A percentile compares a stretch with the other conserved stretches of the same genome.
These are phyloP conservation scores for Przewalskia tangutica DNA, from an alignment of 257 asterid species.

Conservation along the genomic window DNA sequence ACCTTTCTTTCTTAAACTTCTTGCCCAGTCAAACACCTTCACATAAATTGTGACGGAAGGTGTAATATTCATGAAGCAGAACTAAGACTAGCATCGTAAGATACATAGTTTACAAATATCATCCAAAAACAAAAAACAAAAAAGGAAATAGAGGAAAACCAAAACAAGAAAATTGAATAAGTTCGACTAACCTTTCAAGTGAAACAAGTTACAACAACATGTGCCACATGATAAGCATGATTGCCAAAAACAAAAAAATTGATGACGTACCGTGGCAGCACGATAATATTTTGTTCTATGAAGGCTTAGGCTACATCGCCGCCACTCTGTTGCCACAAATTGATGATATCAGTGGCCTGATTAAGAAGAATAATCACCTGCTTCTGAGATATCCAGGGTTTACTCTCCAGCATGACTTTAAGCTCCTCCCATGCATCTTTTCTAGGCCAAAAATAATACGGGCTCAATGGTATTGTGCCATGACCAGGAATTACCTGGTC, in stretches of 20 bases:
- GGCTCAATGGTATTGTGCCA: slow-evolving; percentile 38
- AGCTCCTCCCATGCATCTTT: slow-evolving; percentile 48
- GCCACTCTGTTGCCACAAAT: slow-evolving; percentile 37
- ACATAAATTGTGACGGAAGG: too few species aligned
- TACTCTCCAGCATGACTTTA: slow-evolving; percentile 26
- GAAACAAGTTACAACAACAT: not conserved
- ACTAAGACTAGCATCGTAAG: not conserved
- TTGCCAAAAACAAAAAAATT: not conserved
- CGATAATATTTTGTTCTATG: not conserved
- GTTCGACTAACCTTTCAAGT: not conserved
- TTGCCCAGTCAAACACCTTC: too few species aligned
- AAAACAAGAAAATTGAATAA: not conserved
- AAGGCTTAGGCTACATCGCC: slow-evolving; percentile 18
- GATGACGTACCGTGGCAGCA: not conserved
- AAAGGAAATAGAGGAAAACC: not conserved
- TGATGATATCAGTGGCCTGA: slow-evolving; percentile 41
- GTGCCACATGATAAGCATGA: not conserved
- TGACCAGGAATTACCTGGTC: slow-evolving; percentile 39
- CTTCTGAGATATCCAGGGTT: slow-evolving; percentile 32
- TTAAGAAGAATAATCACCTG: slow-evolving; percentile 31
- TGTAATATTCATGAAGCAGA: not conserved
- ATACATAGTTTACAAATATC: not conserved
- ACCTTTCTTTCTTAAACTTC: too few species aligned
- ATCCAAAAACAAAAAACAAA: not conserved
- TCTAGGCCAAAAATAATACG: slow-evolving; percentile 38